A percentile compares a stretch with the other conserved stretches of the same genome.
Conservation (phyloP, 2,329 filamentous ascomycete species). For the Pleomassaria siparia region DNA sequence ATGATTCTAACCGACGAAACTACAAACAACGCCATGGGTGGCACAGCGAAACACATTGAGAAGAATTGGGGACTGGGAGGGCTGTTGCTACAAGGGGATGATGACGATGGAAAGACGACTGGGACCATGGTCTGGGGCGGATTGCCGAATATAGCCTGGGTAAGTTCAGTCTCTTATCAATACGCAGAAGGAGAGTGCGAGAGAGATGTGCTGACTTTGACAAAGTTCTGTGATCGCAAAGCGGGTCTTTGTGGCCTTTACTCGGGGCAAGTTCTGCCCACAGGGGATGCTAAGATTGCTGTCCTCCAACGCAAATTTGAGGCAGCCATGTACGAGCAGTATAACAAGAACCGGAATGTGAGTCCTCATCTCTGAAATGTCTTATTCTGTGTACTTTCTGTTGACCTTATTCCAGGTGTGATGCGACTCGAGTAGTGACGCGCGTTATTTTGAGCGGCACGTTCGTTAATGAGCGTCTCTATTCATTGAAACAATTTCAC, state of each 20-base stretch:
- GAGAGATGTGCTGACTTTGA: neutral
- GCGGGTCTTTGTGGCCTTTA: constrained; percentile 33
- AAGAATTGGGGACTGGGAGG: constrained; percentile 38
- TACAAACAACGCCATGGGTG: constrained; percentile 27
- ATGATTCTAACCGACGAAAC: constrained; percentile 39
- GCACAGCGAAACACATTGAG: constrained; percentile 11
- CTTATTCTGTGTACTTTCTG: neutral
- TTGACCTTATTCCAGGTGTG: neutral
- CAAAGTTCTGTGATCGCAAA: constrained; percentile 35
- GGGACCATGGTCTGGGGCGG: constrained; percentile 39
- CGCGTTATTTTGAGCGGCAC: too few relatives aligned
- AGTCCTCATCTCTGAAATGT: constrained; percentile 8
- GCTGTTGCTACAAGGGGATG: constrained; percentile 24
- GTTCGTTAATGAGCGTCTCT: too few relatives aligned
- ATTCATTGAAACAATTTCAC: too few relatives aligned
- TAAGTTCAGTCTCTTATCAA: constrained; percentile 12
- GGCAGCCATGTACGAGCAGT: constrained; percentile 20
- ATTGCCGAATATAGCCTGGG: constrained; percentile 37
- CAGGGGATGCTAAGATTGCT: constrained; percentile 26
- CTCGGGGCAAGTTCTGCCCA: constrained; percentile 31
- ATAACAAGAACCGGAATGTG: constrained; percentile 8
- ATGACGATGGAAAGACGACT: constrained; percentile 22
- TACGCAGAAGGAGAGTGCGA: neutral
- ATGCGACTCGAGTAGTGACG: neutral
- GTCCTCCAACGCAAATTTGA: constrained; percentile 22